phyloP scores from a whole-genome alignment of 257 asterid genomes.

The Solanum sejunctum region DNA sequence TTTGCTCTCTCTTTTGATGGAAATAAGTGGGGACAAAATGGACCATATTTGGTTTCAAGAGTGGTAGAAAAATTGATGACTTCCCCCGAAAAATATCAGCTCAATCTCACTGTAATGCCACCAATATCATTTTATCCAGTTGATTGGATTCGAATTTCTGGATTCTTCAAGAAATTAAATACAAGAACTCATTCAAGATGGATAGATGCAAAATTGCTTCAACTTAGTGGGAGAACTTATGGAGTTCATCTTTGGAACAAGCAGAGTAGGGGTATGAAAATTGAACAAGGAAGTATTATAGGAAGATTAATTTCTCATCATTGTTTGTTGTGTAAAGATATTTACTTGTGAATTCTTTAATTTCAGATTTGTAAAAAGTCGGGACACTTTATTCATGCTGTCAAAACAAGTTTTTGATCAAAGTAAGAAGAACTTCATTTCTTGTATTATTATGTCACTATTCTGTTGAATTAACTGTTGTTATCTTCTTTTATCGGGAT shows the following conservation, averaged over 20 bases:
- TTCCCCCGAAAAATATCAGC: not conserved
- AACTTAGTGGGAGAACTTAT: constrained; percentile 23
- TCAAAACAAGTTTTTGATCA: not conserved
- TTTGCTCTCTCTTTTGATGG: constrained; percentile 55
- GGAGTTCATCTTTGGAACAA: constrained; percentile 81
- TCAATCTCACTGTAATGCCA: constrained; percentile 35
- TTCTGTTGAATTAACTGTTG: not conserved
- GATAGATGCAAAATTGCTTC: constrained; percentile 36
- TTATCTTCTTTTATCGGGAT: no score
- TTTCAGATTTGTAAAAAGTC: not conserved
- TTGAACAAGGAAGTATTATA: constrained; percentile 64
- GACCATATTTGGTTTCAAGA: constrained; percentile 70
- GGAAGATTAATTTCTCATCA: constrained; percentile 40
- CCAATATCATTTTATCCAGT: constrained; percentile 64
- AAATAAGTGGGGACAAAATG: constrained; percentile 74
- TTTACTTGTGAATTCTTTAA: not conserved
- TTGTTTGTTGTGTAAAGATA: constrained; percentile 40
- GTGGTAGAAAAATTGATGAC: constrained; percentile 28
- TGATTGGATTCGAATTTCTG: constrained; percentile 32
- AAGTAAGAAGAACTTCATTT: not conserved
- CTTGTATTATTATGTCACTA: not conserved
- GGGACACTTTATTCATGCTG: not conserved
- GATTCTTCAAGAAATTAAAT: constrained; percentile 24
- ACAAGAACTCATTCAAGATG: constrained; percentile 14
- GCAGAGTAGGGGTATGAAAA: constrained; percentile 24